Conservation (phyloP, 768 basidiomycete species). For the Russula compacta region DNA sequence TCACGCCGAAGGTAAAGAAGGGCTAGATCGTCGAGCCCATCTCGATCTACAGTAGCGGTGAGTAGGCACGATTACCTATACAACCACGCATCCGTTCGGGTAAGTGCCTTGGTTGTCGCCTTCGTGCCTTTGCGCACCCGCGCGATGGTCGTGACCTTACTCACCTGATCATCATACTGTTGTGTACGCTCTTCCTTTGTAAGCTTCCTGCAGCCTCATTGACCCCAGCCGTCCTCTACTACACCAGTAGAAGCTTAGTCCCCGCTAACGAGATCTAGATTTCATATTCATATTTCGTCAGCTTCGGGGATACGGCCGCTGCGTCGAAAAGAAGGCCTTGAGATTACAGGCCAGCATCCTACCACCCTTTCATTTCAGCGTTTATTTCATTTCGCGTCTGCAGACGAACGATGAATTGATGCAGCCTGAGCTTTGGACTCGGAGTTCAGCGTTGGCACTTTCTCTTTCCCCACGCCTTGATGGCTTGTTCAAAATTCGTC, state of each 20-base stretch:
- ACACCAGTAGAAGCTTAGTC: neutral
- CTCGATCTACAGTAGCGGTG: neutral
- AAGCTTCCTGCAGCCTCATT: constrained; percentile 8
- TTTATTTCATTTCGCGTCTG: constrained; percentile 2
- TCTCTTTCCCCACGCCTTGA: neutral
- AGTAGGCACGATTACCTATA: constrained; percentile 7
- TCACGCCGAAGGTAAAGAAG: neutral
- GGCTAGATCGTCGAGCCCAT: neutral
- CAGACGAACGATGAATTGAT: neutral
- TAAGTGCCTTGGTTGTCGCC: neutral
- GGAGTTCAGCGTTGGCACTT: neutral
- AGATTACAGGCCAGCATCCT: neutral
- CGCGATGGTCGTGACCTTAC: neutral
- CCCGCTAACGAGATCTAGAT: constrained; percentile 7
- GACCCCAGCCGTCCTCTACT: neutral
- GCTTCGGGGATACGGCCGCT: constrained; percentile 1
- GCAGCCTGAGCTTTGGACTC: neutral
- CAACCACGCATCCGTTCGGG: neutral
- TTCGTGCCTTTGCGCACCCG: neutral
- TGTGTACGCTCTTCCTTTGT: neutral
- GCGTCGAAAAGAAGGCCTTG: neutral
- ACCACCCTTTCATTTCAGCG: neutral
- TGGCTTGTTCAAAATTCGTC: neutral
- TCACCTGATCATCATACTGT: neutral
- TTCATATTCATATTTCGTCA: neutral